Conservation (phyloP, 768 basidiomycete genomes). For the Russula ochroleuca region DNA sequence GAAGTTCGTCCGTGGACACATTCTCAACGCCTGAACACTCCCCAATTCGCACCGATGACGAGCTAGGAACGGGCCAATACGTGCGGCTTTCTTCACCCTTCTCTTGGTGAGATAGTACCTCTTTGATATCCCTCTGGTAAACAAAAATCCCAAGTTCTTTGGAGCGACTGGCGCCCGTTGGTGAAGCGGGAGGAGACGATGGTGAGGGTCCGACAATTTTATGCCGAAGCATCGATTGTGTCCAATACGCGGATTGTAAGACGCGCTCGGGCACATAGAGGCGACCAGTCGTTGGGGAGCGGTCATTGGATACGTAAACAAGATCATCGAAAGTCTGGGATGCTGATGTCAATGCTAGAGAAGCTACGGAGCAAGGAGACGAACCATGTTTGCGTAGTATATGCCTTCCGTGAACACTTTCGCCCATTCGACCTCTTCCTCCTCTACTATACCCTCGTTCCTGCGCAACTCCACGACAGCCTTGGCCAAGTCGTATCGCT, state of each 20-base stretch:
- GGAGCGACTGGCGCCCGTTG: slow-evolving; percentile 36
- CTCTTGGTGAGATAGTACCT: slow-evolving; percentile 31
- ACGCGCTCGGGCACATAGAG: slow-evolving; percentile 64
- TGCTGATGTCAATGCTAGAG: slow-evolving; percentile 16
- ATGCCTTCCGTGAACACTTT: slow-evolving; percentile 72
- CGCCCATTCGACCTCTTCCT: slow-evolving; percentile 68
- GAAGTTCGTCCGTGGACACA: slow-evolving; percentile 68
- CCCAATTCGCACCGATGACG: slow-evolving; percentile 72
- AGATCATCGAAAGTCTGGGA: slow-evolving; percentile 74
- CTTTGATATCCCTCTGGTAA: slow-evolving; percentile 49
- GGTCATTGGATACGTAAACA: slow-evolving; percentile 64
- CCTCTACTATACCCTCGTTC: slow-evolving; percentile 46
- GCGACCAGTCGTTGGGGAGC: slow-evolving; percentile 63
- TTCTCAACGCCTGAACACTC: slow-evolving; percentile 53
- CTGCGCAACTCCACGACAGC: slow-evolving; percentile 71
- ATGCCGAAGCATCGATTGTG: slow-evolving; percentile 60
- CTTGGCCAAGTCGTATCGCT: slow-evolving; percentile 74
- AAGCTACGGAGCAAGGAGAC: slow-evolving; percentile 28
- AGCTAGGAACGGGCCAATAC: slow-evolving; percentile 62
- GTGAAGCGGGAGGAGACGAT: slow-evolving; percentile 36
- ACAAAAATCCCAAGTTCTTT: slow-evolving; percentile 68
- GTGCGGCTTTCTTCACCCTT: slow-evolving; percentile 32
- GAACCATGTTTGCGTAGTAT: slow-evolving; percentile 83
- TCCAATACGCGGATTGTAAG: slow-evolving; percentile 79
- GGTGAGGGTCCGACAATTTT: slow-evolving; percentile 43